phyloP scores from a whole-genome alignment of 768 basidiomycete genomes.

The Glaciozyma antarctica region DNA sequence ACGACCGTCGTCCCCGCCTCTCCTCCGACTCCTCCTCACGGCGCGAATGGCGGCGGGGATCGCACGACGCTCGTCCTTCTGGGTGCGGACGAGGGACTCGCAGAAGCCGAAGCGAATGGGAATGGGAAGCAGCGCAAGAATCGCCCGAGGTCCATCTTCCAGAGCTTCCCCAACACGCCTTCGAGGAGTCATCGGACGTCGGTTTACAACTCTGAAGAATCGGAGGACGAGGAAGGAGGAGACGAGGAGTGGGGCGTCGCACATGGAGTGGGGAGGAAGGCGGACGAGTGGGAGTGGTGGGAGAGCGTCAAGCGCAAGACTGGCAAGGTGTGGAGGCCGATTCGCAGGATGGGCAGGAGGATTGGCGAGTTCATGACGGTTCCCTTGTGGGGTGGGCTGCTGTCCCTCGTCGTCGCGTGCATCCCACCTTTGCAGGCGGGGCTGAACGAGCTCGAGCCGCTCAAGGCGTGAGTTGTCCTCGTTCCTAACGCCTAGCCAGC shows the following conservation, averaged over 20 bases:
- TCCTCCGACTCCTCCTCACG: not conserved
- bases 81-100: conserved; percentile 29
- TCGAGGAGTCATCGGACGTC: conserved; percentile 1
- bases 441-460: conserved; percentile 48
- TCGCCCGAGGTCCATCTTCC: not conserved
- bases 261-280: conserved; percentile 22
- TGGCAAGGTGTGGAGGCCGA: conserved; percentile 32
- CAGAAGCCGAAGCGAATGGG: conserved; percentile 29
- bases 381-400: conserved; percentile 53
- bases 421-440: conserved; percentile 62
- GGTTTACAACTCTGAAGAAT: conserved; percentile 5
- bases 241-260: conserved; percentile 12
- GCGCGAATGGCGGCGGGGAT: not conserved
- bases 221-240: conserved; percentile 20
- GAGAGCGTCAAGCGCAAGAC: conserved; percentile 30
- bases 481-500: not conserved
- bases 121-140: conserved; percentile 28
- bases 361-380: conserved; percentile 55
- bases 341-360: conserved; percentile 6
- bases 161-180: conserved; percentile 37
- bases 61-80: not conserved
- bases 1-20: too few species aligned
- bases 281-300: conserved; percentile 24
- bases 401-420: conserved; percentile 44
- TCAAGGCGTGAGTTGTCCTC: conserved; percentile 34